Conservation (phyloP, 176 grass and related monocot genomes). For the Lolium multiflorum region DNA sequence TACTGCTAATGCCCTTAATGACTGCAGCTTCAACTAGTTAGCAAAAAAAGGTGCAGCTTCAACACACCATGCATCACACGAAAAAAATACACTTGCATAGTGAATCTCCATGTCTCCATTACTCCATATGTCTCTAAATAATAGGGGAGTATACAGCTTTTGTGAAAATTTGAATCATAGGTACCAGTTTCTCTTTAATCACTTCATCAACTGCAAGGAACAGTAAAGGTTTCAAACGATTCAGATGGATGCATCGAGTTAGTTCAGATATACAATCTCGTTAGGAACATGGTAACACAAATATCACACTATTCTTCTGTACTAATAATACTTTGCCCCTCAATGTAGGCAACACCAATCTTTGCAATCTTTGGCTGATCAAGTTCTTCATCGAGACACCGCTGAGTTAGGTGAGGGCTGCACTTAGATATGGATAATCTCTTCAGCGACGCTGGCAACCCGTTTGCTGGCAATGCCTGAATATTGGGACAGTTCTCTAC, state of each 20-base stretch:
- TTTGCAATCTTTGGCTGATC: slow-evolving; percentile 29
- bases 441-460: slow-evolving; percentile 35
- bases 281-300: not conserved
- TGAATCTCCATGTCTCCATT: not conserved
- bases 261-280: not conserved
- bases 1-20: not conserved
- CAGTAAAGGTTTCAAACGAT: not conserved
- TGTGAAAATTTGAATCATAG: not conserved
- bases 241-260: not conserved
- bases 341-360: slow-evolving; percentile 33
- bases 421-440: slow-evolving; percentile 40
- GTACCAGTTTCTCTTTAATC: not conserved
- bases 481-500: slow-evolving; percentile 50
- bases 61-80: not conserved
- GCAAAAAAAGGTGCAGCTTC: not conserved
- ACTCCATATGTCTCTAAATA: not conserved
- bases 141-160: not conserved
- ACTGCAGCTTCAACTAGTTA: not conserved
- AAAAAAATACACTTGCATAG: not conserved
- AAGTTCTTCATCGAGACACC: slow-evolving; percentile 41
- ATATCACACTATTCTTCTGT: not conserved
- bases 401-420: not conserved
- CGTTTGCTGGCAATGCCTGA: slow-evolving; percentile 30
- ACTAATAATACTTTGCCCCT: slow-evolving; percentile 24
- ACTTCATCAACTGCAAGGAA: not conserved